These are phyloP conservation scores for Quercus aquifolioides DNA, from an alignment of 306 rosid genomes.

Conservation along the genomic window DNA sequence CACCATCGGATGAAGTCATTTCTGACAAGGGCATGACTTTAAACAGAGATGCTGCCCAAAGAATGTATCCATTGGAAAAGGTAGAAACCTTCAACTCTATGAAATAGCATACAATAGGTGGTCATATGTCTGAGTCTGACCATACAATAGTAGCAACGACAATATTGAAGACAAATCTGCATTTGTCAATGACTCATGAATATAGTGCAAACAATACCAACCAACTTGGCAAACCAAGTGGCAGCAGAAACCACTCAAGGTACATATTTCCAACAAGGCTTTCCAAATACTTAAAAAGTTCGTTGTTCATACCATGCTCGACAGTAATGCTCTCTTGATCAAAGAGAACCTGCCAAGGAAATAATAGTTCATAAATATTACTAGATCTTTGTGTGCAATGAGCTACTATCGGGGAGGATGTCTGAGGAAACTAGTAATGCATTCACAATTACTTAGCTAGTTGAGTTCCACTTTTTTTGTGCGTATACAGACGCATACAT, in stretches of 20 bases:
- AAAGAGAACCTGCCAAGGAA: background rate
- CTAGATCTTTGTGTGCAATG: background rate
- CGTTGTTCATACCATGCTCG: background rate
- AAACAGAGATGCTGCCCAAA: too few relatives aligned
- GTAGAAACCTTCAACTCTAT: too few relatives aligned
- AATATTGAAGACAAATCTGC: background rate
- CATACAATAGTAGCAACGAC: background rate
- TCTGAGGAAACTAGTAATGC: background rate
- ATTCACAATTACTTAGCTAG: background rate
- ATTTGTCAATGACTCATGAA: background rate
- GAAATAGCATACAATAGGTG: background rate
- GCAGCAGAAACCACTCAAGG: background rate
- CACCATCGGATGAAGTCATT: too few relatives aligned
- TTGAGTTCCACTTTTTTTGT: background rate
- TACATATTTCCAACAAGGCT: background rate
- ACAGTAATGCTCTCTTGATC: background rate
- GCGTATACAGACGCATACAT: background rate
- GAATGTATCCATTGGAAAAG: too few relatives aligned
- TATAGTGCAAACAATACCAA: too few relatives aligned
- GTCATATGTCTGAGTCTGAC: background rate
- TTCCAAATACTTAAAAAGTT: background rate
- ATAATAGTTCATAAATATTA: background rate
- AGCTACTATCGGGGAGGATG: background rate
- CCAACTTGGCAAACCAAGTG: background rate
- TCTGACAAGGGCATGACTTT: too few relatives aligned